Base-by-base conservation (phyloP, 176 grass and related monocot species). In the Puccinellia tenuiflora region DNA sequence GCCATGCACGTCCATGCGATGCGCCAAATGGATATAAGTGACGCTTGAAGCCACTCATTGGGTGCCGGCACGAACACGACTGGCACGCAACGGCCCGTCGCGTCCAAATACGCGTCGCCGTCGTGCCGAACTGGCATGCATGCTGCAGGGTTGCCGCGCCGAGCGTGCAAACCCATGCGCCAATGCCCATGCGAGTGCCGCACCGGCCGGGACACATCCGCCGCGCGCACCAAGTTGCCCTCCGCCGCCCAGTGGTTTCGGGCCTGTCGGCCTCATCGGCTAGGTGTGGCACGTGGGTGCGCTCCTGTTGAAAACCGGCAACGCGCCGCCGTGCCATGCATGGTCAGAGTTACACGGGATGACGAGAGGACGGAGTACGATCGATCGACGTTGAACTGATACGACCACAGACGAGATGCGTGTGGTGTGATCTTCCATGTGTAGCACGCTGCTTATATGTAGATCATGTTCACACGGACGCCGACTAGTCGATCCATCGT, bases 31-130 rank as follows among this genome's bases (percentile, higher is more conserved):
- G 78, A 40, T 53, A 21, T 53, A 25, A 6, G 63, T 35, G 79
- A 30, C 14, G 62, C 62, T 25, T 24, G 4, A 62, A 10, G 10
- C 61, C 78, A 50, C 62, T 17, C 46, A 24, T 0, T 5, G 63
- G 31, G 62, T 77, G 61, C 61, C 83, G 17, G 86, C 80, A 6
- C 22, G 20, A 12, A 24, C 53, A 88, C 54, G 65, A 68, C 80
- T 39, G 52, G 52, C 50, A 9, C 46, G 43, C 35, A 45, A 1
- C 81, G 46, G 26, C 52, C 42, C 80, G 64, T 88, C 74, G 86
- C 63, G 63, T 62, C 46, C 78, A 31, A 34, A 14, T 68, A 59
- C 21, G 17, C 10, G 33, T 34, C 65, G 59, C 53, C 52, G 50
- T 59, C 63, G 4, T 50, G 5, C 28, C 25, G 11, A 57, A 48